Conservation (phyloP, 495 filamentous ascomycete species). For the Mytilinidion resinicola region DNA sequence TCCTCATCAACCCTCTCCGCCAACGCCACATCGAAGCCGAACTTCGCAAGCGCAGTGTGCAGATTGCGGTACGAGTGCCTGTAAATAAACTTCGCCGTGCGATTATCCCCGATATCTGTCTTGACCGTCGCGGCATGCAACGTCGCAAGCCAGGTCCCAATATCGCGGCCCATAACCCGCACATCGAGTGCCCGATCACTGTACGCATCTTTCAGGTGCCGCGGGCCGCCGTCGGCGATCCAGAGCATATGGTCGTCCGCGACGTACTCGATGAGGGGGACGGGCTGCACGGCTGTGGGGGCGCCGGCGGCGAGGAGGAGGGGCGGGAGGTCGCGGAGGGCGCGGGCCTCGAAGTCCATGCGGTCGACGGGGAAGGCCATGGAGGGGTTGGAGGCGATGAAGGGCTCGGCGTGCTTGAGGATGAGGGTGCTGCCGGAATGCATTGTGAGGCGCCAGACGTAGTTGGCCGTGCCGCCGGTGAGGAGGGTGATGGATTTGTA, state of each 20-base stretch:
- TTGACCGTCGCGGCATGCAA: slow-evolving; percentile 10
- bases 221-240: slow-evolving; percentile 27
- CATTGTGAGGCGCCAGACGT: slow-evolving; percentile 28
- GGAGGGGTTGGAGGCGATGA: slow-evolving; percentile 15
- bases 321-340: slow-evolving; percentile 17
- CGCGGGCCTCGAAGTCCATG: slow-evolving; percentile 34
- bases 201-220: slow-evolving; percentile 34
- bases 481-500: slow-evolving; percentile 17
- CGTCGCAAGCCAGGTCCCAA: slow-evolving; percentile 29
- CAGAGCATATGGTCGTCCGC: slow-evolving; percentile 22
- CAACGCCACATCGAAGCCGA: slow-evolving; percentile 19
- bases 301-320: slow-evolving; percentile 1
- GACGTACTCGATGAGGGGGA: slow-evolving; percentile 23
- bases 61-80: slow-evolving; percentile 29
- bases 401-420: slow-evolving; percentile 37
- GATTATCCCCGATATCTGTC: slow-evolving; percentile 25
- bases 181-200: slow-evolving; percentile 25
- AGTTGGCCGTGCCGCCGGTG: slow-evolving; percentile 34
- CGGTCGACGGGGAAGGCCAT: slow-evolving; percentile 29
- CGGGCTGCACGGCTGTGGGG: slow-evolving; percentile 3
- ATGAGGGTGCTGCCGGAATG: slow-evolving; percentile 18
- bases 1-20: slow-evolving; percentile 15
- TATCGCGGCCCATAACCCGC: slow-evolving; percentile 11
- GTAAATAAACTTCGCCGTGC: slow-evolving; percentile 28
- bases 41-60: slow-evolving; percentile 14